Evolutionary conservation across 148 eudicot genomes (phyloP).

Genomic region (Cornus kousa): DNA sequence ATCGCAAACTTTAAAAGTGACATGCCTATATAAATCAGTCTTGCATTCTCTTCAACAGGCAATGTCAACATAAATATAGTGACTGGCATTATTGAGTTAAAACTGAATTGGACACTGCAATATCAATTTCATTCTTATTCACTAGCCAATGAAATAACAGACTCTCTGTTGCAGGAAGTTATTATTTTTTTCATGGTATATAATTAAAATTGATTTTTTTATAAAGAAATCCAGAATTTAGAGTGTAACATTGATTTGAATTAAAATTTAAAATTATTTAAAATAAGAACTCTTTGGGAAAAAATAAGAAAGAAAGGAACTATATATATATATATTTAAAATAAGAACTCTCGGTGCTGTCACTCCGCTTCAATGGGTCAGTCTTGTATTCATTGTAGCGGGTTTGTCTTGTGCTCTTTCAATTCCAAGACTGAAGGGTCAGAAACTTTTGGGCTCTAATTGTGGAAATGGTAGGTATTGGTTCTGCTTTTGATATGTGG

Average conservation of each 20-base stretch:
- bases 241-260: too few relatives aligned
- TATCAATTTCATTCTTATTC: background rate
- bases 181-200: too few relatives aligned
- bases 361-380: conserved; percentile 62
- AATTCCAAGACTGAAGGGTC: conserved; percentile 29
- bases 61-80: background rate
- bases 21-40: background rate
- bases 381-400: conserved; percentile 48
- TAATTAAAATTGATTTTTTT: too few relatives aligned
- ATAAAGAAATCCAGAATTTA: too few relatives aligned
- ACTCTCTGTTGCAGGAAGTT: too few relatives aligned
- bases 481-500: conserved; percentile 78
- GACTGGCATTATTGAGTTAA: background rate
- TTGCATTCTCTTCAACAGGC: background rate
- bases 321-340: too few relatives aligned
- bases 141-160: too few relatives aligned
- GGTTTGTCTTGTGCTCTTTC: conserved; percentile 42
- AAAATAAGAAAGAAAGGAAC: too few relatives aligned
- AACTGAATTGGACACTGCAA: background rate
- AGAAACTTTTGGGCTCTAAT: conserved; percentile 34
- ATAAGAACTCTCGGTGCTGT: conserved; percentile 20
- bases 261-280: too few relatives aligned
- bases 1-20: too few relatives aligned
- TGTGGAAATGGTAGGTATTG: conserved; percentile 89
- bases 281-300: too few relatives aligned